phyloP scores from a whole-genome alignment of 371 early-diverging fungal genomes.

The Lichtheimia ramosa region DNA sequence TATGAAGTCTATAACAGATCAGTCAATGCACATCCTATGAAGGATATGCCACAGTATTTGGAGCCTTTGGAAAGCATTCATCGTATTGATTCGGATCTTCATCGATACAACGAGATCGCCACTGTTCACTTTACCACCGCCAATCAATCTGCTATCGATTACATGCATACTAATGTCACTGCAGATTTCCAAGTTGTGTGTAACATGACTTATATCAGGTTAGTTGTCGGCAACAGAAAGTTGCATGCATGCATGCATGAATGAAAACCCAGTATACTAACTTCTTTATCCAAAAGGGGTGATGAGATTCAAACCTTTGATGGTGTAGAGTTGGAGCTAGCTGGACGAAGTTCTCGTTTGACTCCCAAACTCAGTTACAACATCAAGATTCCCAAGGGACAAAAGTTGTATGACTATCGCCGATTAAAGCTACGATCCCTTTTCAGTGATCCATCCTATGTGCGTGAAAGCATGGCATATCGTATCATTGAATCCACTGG shows the following conservation, averaged over 20 bases:
- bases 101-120: conserved; percentile 19
- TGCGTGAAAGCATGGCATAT: conserved; percentile 21
- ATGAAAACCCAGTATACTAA: neutral
- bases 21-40: conserved; percentile 6
- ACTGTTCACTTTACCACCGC: conserved; percentile 14
- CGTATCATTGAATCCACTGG: conserved; percentile 13
- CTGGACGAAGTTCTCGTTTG: conserved; percentile 15
- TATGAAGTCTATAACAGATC: conserved; percentile 12
- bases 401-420: conserved; percentile 12
- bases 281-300: conserved; percentile 2
- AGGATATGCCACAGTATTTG: conserved; percentile 8
- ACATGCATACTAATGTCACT: conserved; percentile 10
- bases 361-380: conserved; percentile 24
- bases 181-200: conserved; percentile 6
- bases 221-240: neutral
- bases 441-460: conserved; percentile 24
- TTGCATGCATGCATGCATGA: neutral
- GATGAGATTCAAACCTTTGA: conserved; percentile 7
- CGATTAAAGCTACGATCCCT: conserved; percentile 20
- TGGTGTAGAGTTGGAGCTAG: conserved; percentile 13
- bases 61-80: conserved; percentile 13
- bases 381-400: conserved; percentile 15
- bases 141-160: conserved; percentile 14
- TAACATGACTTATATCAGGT: conserved; percentile 20
- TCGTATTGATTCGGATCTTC: conserved; percentile 19